phyloP scores from a whole-genome alignment of 495 filamentous ascomycete species.

The Xylaria longipes region DNA sequence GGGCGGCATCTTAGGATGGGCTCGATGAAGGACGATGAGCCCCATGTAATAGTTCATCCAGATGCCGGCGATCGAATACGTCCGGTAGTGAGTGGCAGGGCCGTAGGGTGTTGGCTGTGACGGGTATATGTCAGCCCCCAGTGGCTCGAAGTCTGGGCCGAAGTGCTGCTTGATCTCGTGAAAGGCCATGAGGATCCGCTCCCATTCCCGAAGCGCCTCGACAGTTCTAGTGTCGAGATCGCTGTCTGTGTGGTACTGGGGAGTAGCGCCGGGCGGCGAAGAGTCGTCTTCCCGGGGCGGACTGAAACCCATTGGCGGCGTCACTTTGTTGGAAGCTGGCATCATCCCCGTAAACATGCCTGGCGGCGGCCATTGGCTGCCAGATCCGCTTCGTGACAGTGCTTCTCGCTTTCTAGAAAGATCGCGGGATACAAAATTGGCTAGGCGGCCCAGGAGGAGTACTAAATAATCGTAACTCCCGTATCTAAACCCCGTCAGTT shows the following conservation, averaged over 20 bases:
- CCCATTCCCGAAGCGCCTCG: constrained; percentile 81
- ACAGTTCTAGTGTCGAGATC: constrained; percentile 67
- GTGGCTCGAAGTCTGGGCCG: constrained; percentile 76
- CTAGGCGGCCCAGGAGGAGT: constrained; percentile 81
- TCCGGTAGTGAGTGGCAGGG: constrained; percentile 79
- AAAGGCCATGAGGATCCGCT: constrained; percentile 73
- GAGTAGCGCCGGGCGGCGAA: constrained; percentile 42
- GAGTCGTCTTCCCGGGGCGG: constrained; percentile 43
- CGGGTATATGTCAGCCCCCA: constrained; percentile 76
- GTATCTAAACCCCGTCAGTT: constrained; percentile 54
- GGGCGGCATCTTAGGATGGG: constrained; percentile 89
- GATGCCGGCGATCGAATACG: constrained; percentile 82
- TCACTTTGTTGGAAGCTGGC: constrained; percentile 57
- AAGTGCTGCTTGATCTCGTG: constrained; percentile 67
- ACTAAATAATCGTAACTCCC: constrained; percentile 87
- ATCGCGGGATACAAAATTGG: constrained; percentile 81
- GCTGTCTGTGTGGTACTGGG: constrained; percentile 48
- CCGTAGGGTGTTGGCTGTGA: constrained; percentile 72
- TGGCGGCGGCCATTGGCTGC: constrained; percentile 41
- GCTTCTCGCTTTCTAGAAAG: constrained; percentile 75
- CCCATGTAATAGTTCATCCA: constrained; percentile 86
- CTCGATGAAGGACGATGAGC: constrained; percentile 75
- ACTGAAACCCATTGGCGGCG: constrained; percentile 64
- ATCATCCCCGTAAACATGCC: constrained; percentile 68
- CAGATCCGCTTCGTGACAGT: constrained; percentile 51